A percentile compares a stretch with the other conserved stretches of the same genome.
phyloP scores from a whole-genome alignment of 495 filamentous ascomycete genomes.

The Hypoxylon crocopeplum region DNA sequence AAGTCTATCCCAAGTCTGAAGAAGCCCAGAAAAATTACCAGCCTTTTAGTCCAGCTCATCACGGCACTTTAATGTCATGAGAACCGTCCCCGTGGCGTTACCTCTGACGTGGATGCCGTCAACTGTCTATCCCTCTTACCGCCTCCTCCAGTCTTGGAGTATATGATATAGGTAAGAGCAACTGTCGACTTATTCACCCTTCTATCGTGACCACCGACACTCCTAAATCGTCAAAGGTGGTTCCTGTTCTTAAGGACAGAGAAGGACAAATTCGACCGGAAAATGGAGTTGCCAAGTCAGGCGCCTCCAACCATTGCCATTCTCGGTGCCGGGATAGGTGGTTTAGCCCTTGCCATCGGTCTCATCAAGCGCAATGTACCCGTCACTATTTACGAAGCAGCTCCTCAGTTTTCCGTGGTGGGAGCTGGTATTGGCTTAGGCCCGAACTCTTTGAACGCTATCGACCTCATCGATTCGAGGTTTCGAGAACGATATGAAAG shows the following conservation, averaged over 20 bases:
- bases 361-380: constrained; percentile 52
- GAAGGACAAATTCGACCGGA: too few species aligned
- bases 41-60: too few species aligned
- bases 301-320: constrained; percentile 46
- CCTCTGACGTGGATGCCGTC: too few species aligned
- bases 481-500: constrained; percentile 30
- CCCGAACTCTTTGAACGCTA: constrained; percentile 52
- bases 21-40: too few species aligned
- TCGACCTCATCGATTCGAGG: constrained; percentile 52
- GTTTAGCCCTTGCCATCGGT: constrained; percentile 55
- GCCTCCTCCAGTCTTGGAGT: too few species aligned
- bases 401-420: constrained; percentile 49
- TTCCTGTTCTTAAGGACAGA: too few species aligned
- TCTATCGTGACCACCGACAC: too few species aligned
- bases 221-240: too few species aligned
- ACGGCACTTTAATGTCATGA: neutral
- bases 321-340: constrained; percentile 58
- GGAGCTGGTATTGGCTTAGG: constrained; percentile 57
- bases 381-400: constrained; percentile 56
- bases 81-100: neutral
- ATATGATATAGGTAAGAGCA: too few species aligned
- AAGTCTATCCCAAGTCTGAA: too few species aligned
- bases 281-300: constrained; percentile 1
- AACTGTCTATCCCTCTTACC: too few species aligned
- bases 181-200: too few species aligned